Conservation (phyloP, 2,329 filamentous ascomycete species). For the Fusarium chuoi region DNA sequence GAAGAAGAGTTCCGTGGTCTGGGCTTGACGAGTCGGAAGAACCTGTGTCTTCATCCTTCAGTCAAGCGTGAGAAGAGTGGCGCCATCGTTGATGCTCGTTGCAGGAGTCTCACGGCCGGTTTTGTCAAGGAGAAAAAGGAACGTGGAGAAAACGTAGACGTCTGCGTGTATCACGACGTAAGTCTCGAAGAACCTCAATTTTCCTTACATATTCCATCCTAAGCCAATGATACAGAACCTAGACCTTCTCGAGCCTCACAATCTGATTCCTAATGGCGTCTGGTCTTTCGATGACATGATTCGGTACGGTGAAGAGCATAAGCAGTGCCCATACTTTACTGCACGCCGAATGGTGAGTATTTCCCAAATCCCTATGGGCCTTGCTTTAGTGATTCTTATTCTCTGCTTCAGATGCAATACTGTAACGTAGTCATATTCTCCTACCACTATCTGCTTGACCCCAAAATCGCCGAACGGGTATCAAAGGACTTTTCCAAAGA, state of each 20-base stretch:
- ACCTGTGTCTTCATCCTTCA: constrained; percentile 93
- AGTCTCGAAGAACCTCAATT: constrained; percentile 39
- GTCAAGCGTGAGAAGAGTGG: constrained; percentile 98
- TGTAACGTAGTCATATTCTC: constrained; percentile 99
- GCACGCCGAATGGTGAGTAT: constrained; percentile 84
- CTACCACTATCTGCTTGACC: constrained; percentile 97
- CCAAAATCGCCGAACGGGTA: constrained; percentile 95
- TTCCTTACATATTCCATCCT: not conserved
- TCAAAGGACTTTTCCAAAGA: constrained; percentile 97
- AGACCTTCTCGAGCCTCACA: constrained; percentile 93
- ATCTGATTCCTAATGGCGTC: constrained; percentile 91
- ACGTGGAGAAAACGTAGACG: constrained; percentile 89
- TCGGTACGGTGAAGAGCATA: constrained; percentile 91
- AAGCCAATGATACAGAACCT: constrained; percentile 71
- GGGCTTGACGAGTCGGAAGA: constrained; percentile 95
- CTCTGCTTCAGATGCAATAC: constrained; percentile 80
- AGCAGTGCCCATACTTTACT: constrained; percentile 98
- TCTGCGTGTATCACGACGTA: constrained; percentile 95
- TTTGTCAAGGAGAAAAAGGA: constrained; percentile 99
- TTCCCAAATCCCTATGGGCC: not conserved
- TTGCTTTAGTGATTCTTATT: not conserved
- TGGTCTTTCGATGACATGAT: constrained; percentile 94
- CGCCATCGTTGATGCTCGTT: constrained; percentile 91
- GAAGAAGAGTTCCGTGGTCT: constrained; percentile 94
- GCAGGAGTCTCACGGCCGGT: constrained; percentile 92